A percentile compares a stretch with the other conserved stretches of the same genome.
Evolutionary conservation across 1,139 yeast genomes (phyloP).

Genomic region (Sugiyamaella pinicola): DNA sequence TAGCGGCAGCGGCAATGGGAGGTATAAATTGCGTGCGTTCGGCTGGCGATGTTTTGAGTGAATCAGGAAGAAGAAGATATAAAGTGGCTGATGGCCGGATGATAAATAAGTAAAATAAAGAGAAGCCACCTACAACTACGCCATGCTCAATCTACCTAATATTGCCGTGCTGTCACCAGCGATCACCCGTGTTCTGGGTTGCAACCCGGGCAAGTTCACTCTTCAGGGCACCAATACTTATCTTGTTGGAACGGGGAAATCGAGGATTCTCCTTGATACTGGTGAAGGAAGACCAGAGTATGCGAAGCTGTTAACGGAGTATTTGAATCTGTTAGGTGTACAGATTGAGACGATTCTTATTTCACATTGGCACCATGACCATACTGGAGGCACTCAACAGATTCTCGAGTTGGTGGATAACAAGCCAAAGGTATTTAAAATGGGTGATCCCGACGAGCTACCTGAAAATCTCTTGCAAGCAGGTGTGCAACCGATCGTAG

Average conservation of each 20-base stretch:
- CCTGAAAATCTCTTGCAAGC: constrained; percentile 15
- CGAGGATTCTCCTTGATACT: constrained; percentile 43
- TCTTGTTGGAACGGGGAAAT: constrained; percentile 42
- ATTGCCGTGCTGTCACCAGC: constrained; percentile 43
- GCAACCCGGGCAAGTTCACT: constrained; percentile 45
- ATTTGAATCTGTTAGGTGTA: constrained; percentile 34
- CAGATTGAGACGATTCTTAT: constrained; percentile 39
- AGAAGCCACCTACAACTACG: background rate
- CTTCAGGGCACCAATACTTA: constrained; percentile 49
- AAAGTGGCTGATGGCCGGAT: too few species aligned
- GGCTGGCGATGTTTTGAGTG: too few species aligned
- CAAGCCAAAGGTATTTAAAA: constrained; percentile 25
- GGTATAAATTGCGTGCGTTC: background rate
- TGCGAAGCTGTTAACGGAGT: constrained; percentile 32
- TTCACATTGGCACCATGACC: constrained; percentile 48
- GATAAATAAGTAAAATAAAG: too few species aligned
- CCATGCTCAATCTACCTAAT: constrained; percentile 29
- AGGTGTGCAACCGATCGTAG: constrained; percentile 28
- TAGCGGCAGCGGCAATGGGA: background rate
- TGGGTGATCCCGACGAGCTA: constrained; percentile 23
- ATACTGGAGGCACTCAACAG: constrained; percentile 39
- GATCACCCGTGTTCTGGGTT: constrained; percentile 45
- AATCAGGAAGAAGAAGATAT: background rate
- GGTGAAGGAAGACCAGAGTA: constrained; percentile 44
- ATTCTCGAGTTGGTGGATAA: constrained; percentile 12